These are phyloP conservation scores for Kwoniella botswanensis DNA, from an alignment of 768 basidiomycete genomes.

Conservation along the genomic window DNA sequence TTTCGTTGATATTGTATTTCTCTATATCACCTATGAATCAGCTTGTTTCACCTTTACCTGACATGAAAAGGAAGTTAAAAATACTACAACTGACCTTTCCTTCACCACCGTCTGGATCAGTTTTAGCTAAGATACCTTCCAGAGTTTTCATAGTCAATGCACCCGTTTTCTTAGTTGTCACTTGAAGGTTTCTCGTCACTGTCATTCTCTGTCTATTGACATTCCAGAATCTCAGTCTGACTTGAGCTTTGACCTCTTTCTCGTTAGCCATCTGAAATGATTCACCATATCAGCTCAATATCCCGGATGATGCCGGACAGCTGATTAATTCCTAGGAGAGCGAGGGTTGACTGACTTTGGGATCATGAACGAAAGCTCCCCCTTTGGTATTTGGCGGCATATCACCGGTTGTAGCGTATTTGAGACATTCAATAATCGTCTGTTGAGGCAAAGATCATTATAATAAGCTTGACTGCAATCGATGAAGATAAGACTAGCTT, in stretches of 20 bases:
- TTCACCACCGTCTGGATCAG: constrained; percentile 69
- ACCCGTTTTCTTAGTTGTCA: constrained; percentile 85
- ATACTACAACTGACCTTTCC: constrained; percentile 69
- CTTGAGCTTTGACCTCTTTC: constrained; percentile 98
- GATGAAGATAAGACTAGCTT: constrained; percentile 21
- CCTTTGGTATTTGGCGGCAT: constrained; percentile 96
- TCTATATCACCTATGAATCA: constrained; percentile 61
- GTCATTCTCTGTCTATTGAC: constrained; percentile 90
- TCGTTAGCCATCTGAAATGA: constrained; percentile 81
- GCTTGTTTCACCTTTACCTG: neutral
- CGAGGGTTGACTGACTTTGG: constrained; percentile 63
- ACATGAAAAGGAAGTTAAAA: neutral
- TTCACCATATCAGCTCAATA: neutral
- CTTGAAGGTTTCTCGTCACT: constrained; percentile 85
- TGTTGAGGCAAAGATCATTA: constrained; percentile 25
- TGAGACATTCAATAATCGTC: constrained; percentile 98
- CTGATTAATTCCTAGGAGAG: neutral
- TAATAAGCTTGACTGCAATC: neutral
- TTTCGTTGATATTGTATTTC: constrained; percentile 91
- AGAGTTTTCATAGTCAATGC: constrained; percentile 96
- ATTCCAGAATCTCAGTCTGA: constrained; percentile 88
- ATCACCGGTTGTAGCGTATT: constrained; percentile 98
- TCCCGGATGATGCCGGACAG: neutral
- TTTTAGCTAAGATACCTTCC: constrained; percentile 82
- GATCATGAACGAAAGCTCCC: constrained; percentile 98